phyloP scores from a whole-genome alignment of 495 filamentous ascomycete genomes.

The Corynascus novoguineensis region DNA sequence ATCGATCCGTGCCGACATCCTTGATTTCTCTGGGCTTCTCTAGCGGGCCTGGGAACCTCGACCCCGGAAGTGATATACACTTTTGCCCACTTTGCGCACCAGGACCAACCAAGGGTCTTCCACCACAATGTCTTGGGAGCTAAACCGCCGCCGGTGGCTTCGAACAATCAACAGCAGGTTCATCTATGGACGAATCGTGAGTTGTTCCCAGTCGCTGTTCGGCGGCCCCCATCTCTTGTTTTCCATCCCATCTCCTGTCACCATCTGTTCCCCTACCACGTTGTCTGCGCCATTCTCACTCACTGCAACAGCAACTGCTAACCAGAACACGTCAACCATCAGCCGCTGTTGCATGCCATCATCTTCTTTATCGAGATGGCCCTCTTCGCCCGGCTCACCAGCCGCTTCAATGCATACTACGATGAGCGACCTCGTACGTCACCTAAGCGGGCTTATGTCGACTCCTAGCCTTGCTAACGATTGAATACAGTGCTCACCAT shows the following conservation, averaged over 20 bases:
- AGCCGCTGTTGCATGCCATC: conserved; percentile 85
- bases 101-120: neutral
- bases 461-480: neutral
- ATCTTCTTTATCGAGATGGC: conserved; percentile 86
- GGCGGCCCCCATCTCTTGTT: neutral
- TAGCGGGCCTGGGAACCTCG: neutral
- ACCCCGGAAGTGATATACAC: neutral
- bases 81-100: too few species aligned
- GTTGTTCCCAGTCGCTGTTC: conserved; percentile 38
- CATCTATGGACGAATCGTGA: conserved; percentile 74
- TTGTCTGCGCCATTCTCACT: conserved; percentile 9
- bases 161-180: conserved; percentile 69
- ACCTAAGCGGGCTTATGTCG: neutral
- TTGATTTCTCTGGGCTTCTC: neutral
- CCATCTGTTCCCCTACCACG: neutral
- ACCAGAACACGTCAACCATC: conserved; percentile 16
- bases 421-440: conserved; percentile 69
- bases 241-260: conserved; percentile 2
- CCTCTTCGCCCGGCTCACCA: conserved; percentile 68
- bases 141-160: conserved; percentile 56
- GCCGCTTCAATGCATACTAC: conserved; percentile 93
- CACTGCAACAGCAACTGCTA: conserved; percentile 5
- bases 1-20: conserved; percentile 13
- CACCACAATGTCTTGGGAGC: conserved; percentile 49
- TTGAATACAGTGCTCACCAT: conserved; percentile 72